Base-by-base conservation (phyloP, 805 yeast genomes). In the Wickerhamiella slavikovae region DNA sequence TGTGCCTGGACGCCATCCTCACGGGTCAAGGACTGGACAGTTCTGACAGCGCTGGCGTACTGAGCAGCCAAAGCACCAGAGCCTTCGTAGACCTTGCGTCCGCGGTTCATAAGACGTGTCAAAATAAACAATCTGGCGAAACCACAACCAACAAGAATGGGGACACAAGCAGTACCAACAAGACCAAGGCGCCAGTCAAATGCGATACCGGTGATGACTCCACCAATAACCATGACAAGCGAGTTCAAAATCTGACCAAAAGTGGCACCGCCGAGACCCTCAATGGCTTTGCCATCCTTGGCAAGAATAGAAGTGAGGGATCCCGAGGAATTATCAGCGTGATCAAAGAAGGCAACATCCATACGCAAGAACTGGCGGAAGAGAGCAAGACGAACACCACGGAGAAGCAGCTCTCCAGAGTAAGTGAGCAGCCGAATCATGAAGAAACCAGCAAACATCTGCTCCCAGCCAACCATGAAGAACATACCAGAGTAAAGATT, bases 21-120 rank as follows among this genome's bases (percentile, higher is more conserved):
- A 7, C 61, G 49, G 11, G 61, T 55, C 24, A 56, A 38, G 9
- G 61, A 43, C 27, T 51, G 51, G 9, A 56, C 62, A 12, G 61
- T 56, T 22, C 58, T 45, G 12, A 57, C 54, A 9, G 60, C 50
- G 11, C 48, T 33, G 3, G 55, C 48, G 28, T 46, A 52, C 32
- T 55, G 57, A 27, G 57, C 44, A 3, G 61, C 61, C 38, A 50
- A 48, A 14, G 55, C 35, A 9, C 60, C 61, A 13, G 59, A 51
- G 20, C 44, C 39, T 28, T 52, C 53, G 30, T 55, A 55, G 3
- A 53, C 53, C 21, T 38, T 38, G 31, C 54, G 51, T 6, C 54
- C 52, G n/a, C 55, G 42, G 33, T 51, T 55, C 31, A 48, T 47
- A 19, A 57, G 43, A 16, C 29, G 27, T 17, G 44, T 36, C 30